Evolutionary conservation across 805 yeast genomes (phyloP), one percentile per base, ranked within the genome.

Genomic region (Starmerella floricola): DNA sequence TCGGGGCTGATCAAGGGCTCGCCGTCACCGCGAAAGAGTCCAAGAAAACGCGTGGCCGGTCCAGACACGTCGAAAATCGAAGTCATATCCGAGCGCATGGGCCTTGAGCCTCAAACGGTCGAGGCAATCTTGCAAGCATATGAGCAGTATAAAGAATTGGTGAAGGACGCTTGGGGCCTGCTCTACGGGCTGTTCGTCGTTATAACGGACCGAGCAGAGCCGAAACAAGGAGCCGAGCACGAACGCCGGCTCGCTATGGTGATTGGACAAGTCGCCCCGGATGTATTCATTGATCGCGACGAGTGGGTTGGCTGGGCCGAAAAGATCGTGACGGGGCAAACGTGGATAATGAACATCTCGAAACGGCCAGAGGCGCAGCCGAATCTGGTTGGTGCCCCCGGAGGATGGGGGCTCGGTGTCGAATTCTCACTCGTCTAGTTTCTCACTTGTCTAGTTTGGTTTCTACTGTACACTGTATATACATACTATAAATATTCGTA

Each of bases 131-230:
- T 45, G 6, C 45, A 48, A 11, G 62, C 61, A 2, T 58, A 50
- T 41, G 39, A 35, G 27, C 55, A 52, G 39, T 61, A 56, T 49
- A 34, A 42, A 13, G 53, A 51, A 16, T 51, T 61, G 17, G 64
- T 59, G 10, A 58, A 55, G 30, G 65, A 62, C 34, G 34, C 51
- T 12, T 61, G 64, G 64, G 63, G 61, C 1, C 48, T 62, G 19
- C 42, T 60, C 28, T 48, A 57, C 32, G 66, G 63, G 3, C 42
- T 60, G 16, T 42, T 55, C n/a, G 52, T 44, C 21, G 58, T 57
- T 8, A 40, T 60, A 6, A 41, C 49, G n/a, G 46, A 45, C 8
- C 43, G 58, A 17, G 58, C 59, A 2, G 58, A 56, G 38, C 63
- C 64, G 5, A 52, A 48, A 12, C 33, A 18, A 41, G 42, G 50